Conservation (phyloP, 202 grass and related monocot species). For the Schoenoplectus triqueter region DNA sequence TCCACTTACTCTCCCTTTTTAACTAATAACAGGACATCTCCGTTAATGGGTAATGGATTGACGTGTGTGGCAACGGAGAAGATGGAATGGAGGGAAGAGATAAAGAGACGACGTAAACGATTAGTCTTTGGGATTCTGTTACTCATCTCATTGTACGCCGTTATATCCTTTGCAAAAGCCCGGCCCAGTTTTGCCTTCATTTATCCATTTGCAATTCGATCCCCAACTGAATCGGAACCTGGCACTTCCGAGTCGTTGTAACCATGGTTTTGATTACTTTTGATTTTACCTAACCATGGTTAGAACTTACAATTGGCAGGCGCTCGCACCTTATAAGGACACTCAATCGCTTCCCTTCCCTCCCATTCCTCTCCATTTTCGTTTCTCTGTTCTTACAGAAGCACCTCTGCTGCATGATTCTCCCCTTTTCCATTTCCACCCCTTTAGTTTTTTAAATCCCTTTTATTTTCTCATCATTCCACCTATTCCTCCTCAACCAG, state of each 20-base stretch:
- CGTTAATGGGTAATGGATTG: too few species aligned
- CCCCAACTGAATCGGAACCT: neutral
- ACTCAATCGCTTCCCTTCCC: conserved; percentile 13
- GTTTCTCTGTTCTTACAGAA: neutral
- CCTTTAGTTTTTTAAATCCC: neutral
- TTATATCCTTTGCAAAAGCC: conserved; percentile 13
- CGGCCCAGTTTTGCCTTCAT: conserved; percentile 15
- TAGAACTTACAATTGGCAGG: neutral
- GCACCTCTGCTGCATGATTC: conserved; percentile 28
- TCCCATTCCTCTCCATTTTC: conserved; percentile 25
- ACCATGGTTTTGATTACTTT: neutral
- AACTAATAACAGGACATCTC: too few species aligned
- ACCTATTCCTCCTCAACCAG: neutral
- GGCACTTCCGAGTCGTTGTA: neutral
- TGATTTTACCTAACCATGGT: conserved; percentile 25
- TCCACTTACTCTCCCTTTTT: too few species aligned
- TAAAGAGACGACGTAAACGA: too few species aligned
- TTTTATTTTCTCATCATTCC: neutral
- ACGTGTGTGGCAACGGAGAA: too few species aligned
- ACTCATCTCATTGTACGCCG: too few species aligned
- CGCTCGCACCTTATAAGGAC: conserved; percentile 39
- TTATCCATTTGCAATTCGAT: conserved; percentile 6
- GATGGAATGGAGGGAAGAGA: too few species aligned
- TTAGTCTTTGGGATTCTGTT: too few species aligned
- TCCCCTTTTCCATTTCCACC: conserved; percentile 18